phyloP scores from a whole-genome alignment of 805 yeast species.

The Saturnispora diversa region DNA sequence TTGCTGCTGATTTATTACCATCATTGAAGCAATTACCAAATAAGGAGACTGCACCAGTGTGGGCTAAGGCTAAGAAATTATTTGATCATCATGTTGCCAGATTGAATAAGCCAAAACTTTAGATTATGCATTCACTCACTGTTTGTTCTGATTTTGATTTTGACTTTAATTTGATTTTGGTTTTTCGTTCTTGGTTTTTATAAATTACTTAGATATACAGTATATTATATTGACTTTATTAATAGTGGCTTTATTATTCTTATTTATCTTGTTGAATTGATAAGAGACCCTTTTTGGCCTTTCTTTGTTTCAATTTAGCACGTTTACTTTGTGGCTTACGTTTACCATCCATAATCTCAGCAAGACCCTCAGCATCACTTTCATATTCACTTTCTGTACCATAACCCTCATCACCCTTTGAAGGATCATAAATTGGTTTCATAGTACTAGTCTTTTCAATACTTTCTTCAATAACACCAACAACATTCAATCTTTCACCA shows the following conservation, averaged over 20 bases:
- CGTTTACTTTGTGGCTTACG: slow-evolving; percentile 23
- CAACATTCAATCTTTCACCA: slow-evolving; percentile 87
- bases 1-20: slow-evolving; percentile 81
- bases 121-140: too few species aligned
- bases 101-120: slow-evolving; percentile 41
- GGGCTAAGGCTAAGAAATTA: slow-evolving; percentile 81
- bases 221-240: slow-evolving; percentile 17
- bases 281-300: slow-evolving; percentile 35
- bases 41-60: slow-evolving; percentile 77
- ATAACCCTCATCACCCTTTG: slow-evolving; percentile 32
- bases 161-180: neutral
- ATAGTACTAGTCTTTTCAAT: slow-evolving; percentile 67
- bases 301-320: slow-evolving; percentile 35
- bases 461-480: slow-evolving; percentile 64
- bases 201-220: neutral
- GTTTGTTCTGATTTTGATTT: too few species aligned
- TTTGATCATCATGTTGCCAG: slow-evolving; percentile 81
- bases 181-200: neutral
- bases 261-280: slow-evolving; percentile 55
- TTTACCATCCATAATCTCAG: slow-evolving; percentile 47
- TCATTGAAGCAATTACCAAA: slow-evolving; percentile 77
- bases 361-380: slow-evolving; percentile 62
- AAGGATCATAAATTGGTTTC: slow-evolving; percentile 40
- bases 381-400: slow-evolving; percentile 65
- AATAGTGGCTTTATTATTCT: slow-evolving; percentile 43